Evolutionary conservation across 2,329 filamentous ascomycete species (phyloP), one percentile per base, ranked within the genome.

Genomic region (Meredithiella fracta): DNA sequence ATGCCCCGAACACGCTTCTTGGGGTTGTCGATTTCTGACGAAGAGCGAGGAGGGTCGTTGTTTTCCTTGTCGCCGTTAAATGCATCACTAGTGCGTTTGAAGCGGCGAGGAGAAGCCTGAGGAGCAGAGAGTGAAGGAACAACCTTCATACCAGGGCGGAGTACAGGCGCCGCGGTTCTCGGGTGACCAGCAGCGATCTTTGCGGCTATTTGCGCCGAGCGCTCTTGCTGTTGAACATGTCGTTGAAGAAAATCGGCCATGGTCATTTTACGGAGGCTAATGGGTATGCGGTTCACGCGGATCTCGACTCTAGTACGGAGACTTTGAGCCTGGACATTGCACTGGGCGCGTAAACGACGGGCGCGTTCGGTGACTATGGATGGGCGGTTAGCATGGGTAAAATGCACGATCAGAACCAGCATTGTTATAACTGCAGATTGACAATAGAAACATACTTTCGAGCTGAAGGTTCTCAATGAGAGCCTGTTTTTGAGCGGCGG

Each of bases 211-310:
- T 59, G 57, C 2, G 57, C 57, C 3, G 57, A 55, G 22, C 62
- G 64, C 57, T 70, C 67, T 54, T 73, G 70, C 56, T 74, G 68
- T 29, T 73, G 69, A n/a, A 68, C 58, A 61, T 71, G 71, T 61
- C 72, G 79, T 51, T 69, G 65, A 11, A 90, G 67, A 7, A 97
- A 73, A 47, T 95, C 90, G 56, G 82, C 81, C 76, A 98, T 91
- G 57, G 80, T 94, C 60, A 80, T 76, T 64, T 84, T 86, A 59
- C 91, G 82, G 60, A 95, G 71, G 15, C 82, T 77, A 62, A 80
- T 78, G 6, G 92, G 92, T 54, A 97, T 92, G 55, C 92, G 83
- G 66, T 96, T 95, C 67, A 97, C 78, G 69, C 92, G 86, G 70
- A 94, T 85, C 68, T 96, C 90, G 54, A 98, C 83, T 59, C 91